phyloP scores from a whole-genome alignment of 768 basidiomycete species.

The Kwoniella sp. region DNA sequence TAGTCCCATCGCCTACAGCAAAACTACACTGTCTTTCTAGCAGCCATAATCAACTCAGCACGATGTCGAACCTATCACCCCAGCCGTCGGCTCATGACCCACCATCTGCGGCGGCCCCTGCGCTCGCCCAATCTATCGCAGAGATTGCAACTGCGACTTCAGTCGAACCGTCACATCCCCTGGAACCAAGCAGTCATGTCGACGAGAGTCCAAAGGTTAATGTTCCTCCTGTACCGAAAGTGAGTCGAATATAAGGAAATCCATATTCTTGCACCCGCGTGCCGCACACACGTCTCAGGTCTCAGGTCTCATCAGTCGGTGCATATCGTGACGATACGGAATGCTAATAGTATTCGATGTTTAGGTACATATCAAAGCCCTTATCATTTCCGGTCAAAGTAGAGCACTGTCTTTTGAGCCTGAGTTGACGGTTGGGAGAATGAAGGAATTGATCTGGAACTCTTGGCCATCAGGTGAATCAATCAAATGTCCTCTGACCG shows the following conservation, averaged over 20 bases:
- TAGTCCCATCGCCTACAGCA: too few species aligned
- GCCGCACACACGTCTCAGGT: too few species aligned
- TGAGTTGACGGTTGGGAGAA: conserved; percentile 48
- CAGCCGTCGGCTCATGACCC: not conserved
- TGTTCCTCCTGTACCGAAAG: conserved; percentile 15
- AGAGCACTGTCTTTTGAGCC: conserved; percentile 53
- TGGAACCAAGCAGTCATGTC: not conserved
- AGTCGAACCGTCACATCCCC: conserved; percentile 5
- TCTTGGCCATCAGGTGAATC: conserved; percentile 30
- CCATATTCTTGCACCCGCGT: too few species aligned
- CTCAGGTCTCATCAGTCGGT: too few species aligned
- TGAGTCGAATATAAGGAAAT: conserved; percentile 12
- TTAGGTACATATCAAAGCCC: conserved; percentile 48
- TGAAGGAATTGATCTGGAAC: conserved; percentile 35
- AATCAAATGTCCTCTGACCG: not conserved
- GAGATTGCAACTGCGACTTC: not conserved
- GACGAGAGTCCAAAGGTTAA: not conserved
- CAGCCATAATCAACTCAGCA: too few species aligned
- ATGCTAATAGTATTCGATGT: too few species aligned
- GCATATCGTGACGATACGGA: too few species aligned
- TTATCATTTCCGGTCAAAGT: conserved; percentile 53
- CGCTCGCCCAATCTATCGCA: not conserved
- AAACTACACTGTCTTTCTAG: too few species aligned
- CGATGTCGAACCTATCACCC: not conserved
- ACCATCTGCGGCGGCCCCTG: not conserved